Conservation (phyloP, 1,284 basidiomycete genomes). For the Ceratorhiza oryzae-sativae region DNA sequence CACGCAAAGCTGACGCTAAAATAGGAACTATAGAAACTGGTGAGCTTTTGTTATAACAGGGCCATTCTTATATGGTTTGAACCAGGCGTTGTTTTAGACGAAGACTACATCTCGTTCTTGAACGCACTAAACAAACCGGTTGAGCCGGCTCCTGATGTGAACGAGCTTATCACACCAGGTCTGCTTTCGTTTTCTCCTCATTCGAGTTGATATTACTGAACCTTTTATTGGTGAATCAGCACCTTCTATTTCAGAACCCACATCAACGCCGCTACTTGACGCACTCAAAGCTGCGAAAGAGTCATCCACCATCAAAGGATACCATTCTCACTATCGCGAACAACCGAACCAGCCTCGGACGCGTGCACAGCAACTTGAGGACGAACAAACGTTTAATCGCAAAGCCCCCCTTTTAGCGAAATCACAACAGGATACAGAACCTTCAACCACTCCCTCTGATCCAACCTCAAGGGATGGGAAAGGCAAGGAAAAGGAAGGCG, state of each 20-base stretch:
- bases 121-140: slow-evolving; percentile 57
- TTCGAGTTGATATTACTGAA: slow-evolving; percentile 6
- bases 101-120: slow-evolving; percentile 82
- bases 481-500: slow-evolving; percentile 29
- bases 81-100: slow-evolving; percentile 58
- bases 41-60: slow-evolving; percentile 45
- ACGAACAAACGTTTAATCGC: slow-evolving; percentile 43
- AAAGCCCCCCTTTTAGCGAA: slow-evolving; percentile 41
- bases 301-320: slow-evolving; percentile 72
- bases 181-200: slow-evolving; percentile 1
- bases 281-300: slow-evolving; percentile 83
- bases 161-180: slow-evolving; percentile 69
- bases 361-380: slow-evolving; percentile 39
- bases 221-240: slow-evolving; percentile 56
- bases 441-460: slow-evolving; percentile 44
- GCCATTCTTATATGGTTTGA: too few relatives aligned
- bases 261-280: slow-evolving; percentile 86
- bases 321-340: slow-evolving; percentile 55
- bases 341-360: slow-evolving; percentile 39
- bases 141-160: slow-evolving; percentile 58
- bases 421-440: slow-evolving; percentile 46
- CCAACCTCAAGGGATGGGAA: slow-evolving; percentile 37
- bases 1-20: slow-evolving; percentile 73
- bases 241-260: slow-evolving; percentile 65
- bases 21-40: slow-evolving; percentile 82